Percentiles rank a stretch among this genome's conserved stretches.
phyloP scores from a whole-genome alignment of 495 filamentous ascomycete species.

The Penicillium malachiteum region DNA sequence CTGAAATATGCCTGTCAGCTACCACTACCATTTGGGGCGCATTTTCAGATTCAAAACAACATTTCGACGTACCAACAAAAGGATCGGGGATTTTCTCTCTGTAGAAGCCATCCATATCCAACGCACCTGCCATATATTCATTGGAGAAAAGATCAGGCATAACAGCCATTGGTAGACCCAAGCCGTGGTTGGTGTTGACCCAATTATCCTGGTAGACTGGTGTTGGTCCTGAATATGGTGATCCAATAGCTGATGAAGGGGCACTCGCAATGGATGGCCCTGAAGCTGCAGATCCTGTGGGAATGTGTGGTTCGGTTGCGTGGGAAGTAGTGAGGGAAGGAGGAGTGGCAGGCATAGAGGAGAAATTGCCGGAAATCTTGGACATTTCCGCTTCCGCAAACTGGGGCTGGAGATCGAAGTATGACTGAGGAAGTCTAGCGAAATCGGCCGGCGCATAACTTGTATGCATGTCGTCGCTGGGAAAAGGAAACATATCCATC shows the following conservation, averaged over 20 bases:
- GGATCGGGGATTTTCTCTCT: conserved; percentile 60
- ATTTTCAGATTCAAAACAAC: not conserved
- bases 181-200: conserved; percentile 57
- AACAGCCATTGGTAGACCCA: conserved; percentile 70
- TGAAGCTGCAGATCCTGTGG: conserved; percentile 70
- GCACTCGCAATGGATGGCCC: conserved; percentile 67
- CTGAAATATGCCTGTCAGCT: conserved; percentile 30
- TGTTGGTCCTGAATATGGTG: conserved; percentile 67
- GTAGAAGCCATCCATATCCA: conserved; percentile 39
- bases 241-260: conserved; percentile 78
- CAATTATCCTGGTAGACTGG: conserved; percentile 61
- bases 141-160: conserved; percentile 57
- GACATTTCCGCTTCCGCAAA: conserved; percentile 31
- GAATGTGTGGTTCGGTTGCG: conserved; percentile 46
- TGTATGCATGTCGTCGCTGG: conserved; percentile 24
- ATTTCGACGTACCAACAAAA: conserved; percentile 76
- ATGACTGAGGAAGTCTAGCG: conserved; percentile 25
- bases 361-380: conserved; percentile 28
- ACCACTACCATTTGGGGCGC: conserved; percentile 1
- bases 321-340: conserved; percentile 32
- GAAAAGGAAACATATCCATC: conserved; percentile 35
- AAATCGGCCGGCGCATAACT: conserved; percentile 27
- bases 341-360: conserved; percentile 39
- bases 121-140: conserved; percentile 36
- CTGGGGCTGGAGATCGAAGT: conserved; percentile 27